These are phyloP conservation scores for Paraconiothyrium sp. DNA, from an alignment of 2,329 filamentous ascomycete species.

Conservation along the genomic window DNA sequence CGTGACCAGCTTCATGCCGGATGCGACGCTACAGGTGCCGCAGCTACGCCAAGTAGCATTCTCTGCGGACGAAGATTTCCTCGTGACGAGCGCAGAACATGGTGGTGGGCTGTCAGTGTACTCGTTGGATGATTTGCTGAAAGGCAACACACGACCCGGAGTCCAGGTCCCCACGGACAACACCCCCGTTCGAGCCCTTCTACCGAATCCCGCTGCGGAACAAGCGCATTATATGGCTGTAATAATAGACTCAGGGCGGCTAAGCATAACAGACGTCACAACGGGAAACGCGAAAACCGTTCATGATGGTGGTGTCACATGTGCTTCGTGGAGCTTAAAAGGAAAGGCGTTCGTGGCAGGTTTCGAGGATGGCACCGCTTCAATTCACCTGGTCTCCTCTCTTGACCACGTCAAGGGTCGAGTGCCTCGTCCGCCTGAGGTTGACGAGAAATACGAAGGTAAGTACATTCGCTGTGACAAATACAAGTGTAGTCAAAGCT, in stretches of 20 bases:
- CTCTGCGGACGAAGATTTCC: constrained; percentile 84
- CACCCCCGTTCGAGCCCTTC: constrained; percentile 75
- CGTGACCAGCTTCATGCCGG: constrained; percentile 75
- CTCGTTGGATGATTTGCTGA: constrained; percentile 73
- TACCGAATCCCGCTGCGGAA: constrained; percentile 81
- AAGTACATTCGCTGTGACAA: constrained; percentile 43
- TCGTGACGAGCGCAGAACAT: constrained; percentile 83
- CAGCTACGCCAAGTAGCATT: constrained; percentile 90
- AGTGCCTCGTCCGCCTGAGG: constrained; percentile 78
- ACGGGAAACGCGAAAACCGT: constrained; percentile 64
- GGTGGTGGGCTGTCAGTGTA: constrained; percentile 87
- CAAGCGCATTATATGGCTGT: constrained; percentile 80
- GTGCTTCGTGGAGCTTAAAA: constrained; percentile 88
- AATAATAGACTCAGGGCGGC: constrained; percentile 80
- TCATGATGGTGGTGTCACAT: constrained; percentile 80
- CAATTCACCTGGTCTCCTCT: constrained; percentile 80
- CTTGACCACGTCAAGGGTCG: constrained; percentile 75
- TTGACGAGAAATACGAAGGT: constrained; percentile 74
- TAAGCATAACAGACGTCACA: constrained; percentile 81
- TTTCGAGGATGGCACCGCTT: constrained; percentile 78
- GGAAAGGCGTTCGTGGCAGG: constrained; percentile 94
- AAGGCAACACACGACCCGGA: constrained; percentile 68
- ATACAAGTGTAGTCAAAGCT: constrained; percentile 3
- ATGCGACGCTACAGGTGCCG: constrained; percentile 76
- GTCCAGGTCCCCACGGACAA: constrained; percentile 82